Evolutionary conservation across 2,329 filamentous ascomycete species (phyloP).

Genomic region (Fusarium sp.): DNA sequence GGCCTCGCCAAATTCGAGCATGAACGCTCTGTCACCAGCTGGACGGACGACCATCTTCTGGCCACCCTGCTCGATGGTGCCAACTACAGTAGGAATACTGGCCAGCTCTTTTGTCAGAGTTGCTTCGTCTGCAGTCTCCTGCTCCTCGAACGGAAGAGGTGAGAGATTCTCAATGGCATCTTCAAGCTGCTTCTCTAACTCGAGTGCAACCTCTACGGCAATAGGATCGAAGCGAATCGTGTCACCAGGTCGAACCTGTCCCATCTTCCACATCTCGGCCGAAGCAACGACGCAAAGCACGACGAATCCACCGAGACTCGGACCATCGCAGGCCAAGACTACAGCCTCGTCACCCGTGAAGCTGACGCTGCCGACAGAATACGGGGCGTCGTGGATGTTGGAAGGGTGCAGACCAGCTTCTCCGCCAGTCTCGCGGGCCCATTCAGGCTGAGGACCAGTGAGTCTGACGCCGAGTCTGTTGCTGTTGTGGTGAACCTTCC

Average conservation of each 20-base stretch:
- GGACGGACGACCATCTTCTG: conserved; percentile 41
- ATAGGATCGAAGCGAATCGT: conserved; percentile 50
- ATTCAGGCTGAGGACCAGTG: conserved; percentile 52
- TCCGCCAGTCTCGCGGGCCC: conserved; percentile 53
- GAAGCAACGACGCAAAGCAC: conserved; percentile 53
- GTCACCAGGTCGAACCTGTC: conserved; percentile 55
- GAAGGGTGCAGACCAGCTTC: conserved; percentile 55
- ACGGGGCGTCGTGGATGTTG: conserved; percentile 56
- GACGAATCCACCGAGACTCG: conserved; percentile 57
- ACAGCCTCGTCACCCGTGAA: conserved; percentile 58
- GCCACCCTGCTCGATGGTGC: conserved; percentile 22
- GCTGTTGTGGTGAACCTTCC: conserved; percentile 56
- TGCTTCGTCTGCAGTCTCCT: not conserved
- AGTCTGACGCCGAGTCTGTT: conserved; percentile 56
- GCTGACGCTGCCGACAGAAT: conserved; percentile 56
- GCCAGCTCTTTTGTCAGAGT: not conserved
- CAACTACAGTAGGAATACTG: conserved; percentile 20
- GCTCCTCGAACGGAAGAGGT: not conserved
- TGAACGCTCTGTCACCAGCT: conserved; percentile 50
- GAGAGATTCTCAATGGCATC: conserved; percentile 38
- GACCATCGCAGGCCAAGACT: conserved; percentile 54
- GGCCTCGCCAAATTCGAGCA: conserved; percentile 49
- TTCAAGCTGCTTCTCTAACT: conserved; percentile 38
- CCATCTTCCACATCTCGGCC: conserved; percentile 57
- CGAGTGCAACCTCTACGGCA: conserved; percentile 39